A percentile compares a stretch with the other conserved stretches of the same genome.
These are phyloP conservation scores for Gossypium bickii DNA, from an alignment of 345 rosid genomes.

Conservation along the genomic window DNA sequence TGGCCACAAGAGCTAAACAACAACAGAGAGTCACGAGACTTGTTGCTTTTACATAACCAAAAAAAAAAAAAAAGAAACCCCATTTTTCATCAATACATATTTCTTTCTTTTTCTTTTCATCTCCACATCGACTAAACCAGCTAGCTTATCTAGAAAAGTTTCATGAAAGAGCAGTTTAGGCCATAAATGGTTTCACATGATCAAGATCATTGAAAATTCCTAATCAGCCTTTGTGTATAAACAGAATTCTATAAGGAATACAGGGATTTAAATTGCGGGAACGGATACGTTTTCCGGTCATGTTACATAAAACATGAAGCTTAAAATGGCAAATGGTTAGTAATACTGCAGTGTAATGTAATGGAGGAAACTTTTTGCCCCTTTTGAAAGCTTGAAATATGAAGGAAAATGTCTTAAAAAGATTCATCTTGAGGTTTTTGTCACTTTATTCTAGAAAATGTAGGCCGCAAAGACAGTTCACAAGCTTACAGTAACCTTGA, in stretches of 20 bases:
- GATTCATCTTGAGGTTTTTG: conserved; percentile 1
- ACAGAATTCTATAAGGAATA: background rate
- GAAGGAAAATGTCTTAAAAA: background rate
- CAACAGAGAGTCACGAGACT: conserved; percentile 76
- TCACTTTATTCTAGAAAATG: conserved; percentile 18
- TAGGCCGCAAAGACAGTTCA: conserved; percentile 16
- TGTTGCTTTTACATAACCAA: conserved; percentile 22
- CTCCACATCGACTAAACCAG: conserved; percentile 11
- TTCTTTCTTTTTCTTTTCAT: background rate
- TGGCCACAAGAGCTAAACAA: conserved; percentile 62
- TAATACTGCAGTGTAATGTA: background rate
- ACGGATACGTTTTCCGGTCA: too few species aligned
- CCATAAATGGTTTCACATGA: background rate
- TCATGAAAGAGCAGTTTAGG: background rate
- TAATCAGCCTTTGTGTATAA: background rate
- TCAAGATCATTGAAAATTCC: background rate
- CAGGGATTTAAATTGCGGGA: too few species aligned
- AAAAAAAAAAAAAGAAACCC: background rate
- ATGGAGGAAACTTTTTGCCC: background rate
- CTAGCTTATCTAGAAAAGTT: background rate
- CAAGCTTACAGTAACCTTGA: conserved; percentile 18
- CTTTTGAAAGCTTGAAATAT: background rate
- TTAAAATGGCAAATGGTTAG: background rate
- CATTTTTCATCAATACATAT: conserved; percentile 1
- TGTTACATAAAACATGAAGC: background rate